Evolutionary conservation across 1,284 basidiomycete genomes (phyloP), one percentile per base, ranked within the genome.

Genomic region (Irpex lacteus): DNA sequence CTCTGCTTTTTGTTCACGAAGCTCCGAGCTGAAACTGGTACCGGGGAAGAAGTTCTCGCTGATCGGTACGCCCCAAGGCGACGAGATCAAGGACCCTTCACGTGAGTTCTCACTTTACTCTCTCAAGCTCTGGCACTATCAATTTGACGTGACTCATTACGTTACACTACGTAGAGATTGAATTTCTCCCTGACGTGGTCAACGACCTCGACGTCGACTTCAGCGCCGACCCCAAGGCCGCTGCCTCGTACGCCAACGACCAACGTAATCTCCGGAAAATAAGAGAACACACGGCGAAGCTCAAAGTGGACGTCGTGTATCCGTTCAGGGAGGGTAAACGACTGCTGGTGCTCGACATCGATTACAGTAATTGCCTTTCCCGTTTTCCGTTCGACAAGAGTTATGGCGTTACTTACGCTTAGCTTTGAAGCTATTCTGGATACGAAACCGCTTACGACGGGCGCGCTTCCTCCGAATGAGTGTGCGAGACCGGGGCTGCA

Each of bases 161-260:
- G 1, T 21, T 21, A 26, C 26, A 26, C 4, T 0, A n/a, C 37
- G 5, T 40, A 89, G 89, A 88, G 72, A 72, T 90, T 6, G 87
- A 85, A 65, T 81, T 76, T 67, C 80, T 92, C 9, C 89, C 91
- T 0, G 91, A 92, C 68, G 86, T 91, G 0, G 71, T 91, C 52
- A 93, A 95, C 68, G 91, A 94, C 69, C 83, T 93, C 37, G 93
- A 95, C 70, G 81, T 92, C 56, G 90, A 92, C 71, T 87, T 94
- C 69, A 83, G 87, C 1, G 82, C 85, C 19, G 78, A 90, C 69
- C 80, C 84, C 26, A 78, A 78, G 13, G 85, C 85, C 11, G 83
- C 83, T n/a, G 73, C 79, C 32, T 79, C 82, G 1, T 91, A 91
- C 66, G 82, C 81, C 63, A 85, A 87, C 63, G 92, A 95, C 72